phyloP scores from a whole-genome alignment of 2,329 filamentous ascomycete species.

The Tympanopsis confertula region DNA sequence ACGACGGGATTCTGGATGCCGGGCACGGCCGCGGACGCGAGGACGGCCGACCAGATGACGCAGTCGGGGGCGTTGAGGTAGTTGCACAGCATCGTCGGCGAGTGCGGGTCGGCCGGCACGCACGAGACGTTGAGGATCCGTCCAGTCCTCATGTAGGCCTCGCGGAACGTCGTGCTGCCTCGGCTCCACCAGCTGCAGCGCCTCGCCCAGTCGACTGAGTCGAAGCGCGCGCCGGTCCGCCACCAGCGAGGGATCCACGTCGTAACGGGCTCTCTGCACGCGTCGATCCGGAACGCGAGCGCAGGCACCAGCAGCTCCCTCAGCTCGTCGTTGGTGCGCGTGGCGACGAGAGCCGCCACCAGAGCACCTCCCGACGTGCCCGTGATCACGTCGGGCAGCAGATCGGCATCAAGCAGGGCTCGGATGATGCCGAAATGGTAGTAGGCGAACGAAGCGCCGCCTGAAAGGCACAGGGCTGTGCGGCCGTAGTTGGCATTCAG shows the following conservation, averaged over 20 bases:
- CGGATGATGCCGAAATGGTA: slow-evolving; percentile 93
- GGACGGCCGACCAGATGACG: slow-evolving; percentile 93
- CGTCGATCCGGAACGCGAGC: slow-evolving; percentile 72
- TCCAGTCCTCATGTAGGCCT: slow-evolving; percentile 87
- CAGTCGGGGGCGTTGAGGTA: slow-evolving; percentile 92
- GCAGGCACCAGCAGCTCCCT: slow-evolving; percentile 75
- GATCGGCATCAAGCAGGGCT: slow-evolving; percentile 72
- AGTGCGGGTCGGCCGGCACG: slow-evolving; percentile 89
- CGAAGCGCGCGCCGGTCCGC: slow-evolving; percentile 84
- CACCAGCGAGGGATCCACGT: slow-evolving; percentile 81
- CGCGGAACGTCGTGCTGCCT: slow-evolving; percentile 85
- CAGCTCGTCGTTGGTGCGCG: slow-evolving; percentile 82
- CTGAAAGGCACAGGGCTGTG: slow-evolving; percentile 83
- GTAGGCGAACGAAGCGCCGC: slow-evolving; percentile 88
- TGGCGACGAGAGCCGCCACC: slow-evolving; percentile 76
- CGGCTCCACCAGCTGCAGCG: slow-evolving; percentile 80
- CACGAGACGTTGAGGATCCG: slow-evolving; percentile 93
- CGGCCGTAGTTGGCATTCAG: slow-evolving; percentile 83
- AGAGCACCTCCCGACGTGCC: slow-evolving; percentile 91
- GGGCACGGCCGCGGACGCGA: slow-evolving; percentile 89
- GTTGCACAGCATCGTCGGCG: slow-evolving; percentile 82
- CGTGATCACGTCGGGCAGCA: slow-evolving; percentile 87
- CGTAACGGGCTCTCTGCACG: slow-evolving; percentile 66
- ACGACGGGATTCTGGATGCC: slow-evolving; percentile 93
- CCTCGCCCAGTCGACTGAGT: slow-evolving; percentile 81